Evolutionary conservation across 2,329 filamentous ascomycete genomes (phyloP).

Genomic region (Colletotrichum sp.): DNA sequence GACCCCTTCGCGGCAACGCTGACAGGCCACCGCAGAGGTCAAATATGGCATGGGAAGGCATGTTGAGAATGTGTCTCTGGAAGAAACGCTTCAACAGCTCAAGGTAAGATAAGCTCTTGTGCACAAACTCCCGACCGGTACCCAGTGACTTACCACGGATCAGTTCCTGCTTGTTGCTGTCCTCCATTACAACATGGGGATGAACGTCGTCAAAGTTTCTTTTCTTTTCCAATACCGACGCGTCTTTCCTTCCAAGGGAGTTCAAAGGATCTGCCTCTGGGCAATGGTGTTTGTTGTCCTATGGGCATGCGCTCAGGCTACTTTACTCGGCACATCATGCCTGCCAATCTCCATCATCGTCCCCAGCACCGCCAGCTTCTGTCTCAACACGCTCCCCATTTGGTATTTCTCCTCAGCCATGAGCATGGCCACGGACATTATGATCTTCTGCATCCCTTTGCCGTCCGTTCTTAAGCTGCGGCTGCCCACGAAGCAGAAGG

Average conservation of each 20-base stretch:
- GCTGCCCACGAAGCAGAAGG: conserved; percentile 28
- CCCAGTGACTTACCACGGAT: not conserved
- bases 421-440: conserved; percentile 29
- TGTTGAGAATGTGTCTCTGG: conserved; percentile 18
- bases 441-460: conserved; percentile 32
- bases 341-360: conserved; percentile 28
- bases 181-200: conserved; percentile 33
- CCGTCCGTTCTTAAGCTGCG: conserved; percentile 28
- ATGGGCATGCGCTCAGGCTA: conserved; percentile 30
- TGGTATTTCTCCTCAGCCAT: conserved; percentile 34
- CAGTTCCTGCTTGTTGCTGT: conserved; percentile 30
- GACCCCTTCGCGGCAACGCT: not conserved
- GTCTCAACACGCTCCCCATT: conserved; percentile 32
- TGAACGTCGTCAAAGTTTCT: conserved; percentile 35
- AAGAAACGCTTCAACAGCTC: conserved; percentile 24
- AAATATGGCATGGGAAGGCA: conserved; percentile 31
- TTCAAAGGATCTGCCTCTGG: conserved; percentile 31
- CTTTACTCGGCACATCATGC: conserved; percentile 30
- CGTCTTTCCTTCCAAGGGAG: conserved; percentile 27
- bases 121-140: not conserved
- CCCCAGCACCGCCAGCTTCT: conserved; percentile 27
- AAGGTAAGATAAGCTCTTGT: conserved; percentile 17
- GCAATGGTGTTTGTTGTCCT: conserved; percentile 27
- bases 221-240: conserved; percentile 37
- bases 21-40: conserved; percentile 16